Conservation (phyloP, 2,329 filamentous ascomycete genomes). For the Cercospora janseana region DNA sequence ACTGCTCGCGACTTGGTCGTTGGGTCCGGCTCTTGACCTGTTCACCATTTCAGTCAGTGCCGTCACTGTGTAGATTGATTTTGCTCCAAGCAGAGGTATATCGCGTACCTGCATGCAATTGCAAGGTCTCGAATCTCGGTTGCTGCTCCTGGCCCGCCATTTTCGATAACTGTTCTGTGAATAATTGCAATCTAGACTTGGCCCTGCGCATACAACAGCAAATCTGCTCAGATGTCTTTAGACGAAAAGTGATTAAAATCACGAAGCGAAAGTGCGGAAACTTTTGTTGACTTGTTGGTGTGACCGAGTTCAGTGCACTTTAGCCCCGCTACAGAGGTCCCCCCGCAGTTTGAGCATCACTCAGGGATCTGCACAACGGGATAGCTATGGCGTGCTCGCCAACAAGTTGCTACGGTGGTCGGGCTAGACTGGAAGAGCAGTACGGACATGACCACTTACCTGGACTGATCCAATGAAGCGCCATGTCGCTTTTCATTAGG, state of each 20-base stretch:
- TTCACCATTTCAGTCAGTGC: constrained; percentile 8
- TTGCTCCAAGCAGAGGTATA: neutral
- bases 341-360: constrained; percentile 8
- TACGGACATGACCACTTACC: neutral
- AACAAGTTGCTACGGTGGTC: constrained; percentile 1
- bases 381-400: constrained; percentile 15
- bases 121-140: constrained; percentile 52
- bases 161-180: constrained; percentile 31
- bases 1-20: constrained; percentile 84
- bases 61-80: neutral
- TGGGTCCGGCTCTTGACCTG: constrained; percentile 75
- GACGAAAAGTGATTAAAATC: neutral
- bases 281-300: constrained; percentile 12
- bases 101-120: constrained; percentile 49
- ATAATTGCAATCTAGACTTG: constrained; percentile 27
- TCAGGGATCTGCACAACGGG: constrained; percentile 9
- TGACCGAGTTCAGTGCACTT: constrained; percentile 1
- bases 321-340: constrained; percentile 6
- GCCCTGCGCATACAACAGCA: constrained; percentile 18
- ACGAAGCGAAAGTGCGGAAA: neutral
- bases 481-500: neutral
- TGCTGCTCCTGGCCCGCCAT: constrained; percentile 41
- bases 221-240: no score
- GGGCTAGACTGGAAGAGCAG: constrained; percentile 7
- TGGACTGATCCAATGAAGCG: neutral